A percentile compares a stretch with the other conserved stretches of the same genome.
Conservation (phyloP, 179 eudicot species). For the Corrigiola litoralis region DNA sequence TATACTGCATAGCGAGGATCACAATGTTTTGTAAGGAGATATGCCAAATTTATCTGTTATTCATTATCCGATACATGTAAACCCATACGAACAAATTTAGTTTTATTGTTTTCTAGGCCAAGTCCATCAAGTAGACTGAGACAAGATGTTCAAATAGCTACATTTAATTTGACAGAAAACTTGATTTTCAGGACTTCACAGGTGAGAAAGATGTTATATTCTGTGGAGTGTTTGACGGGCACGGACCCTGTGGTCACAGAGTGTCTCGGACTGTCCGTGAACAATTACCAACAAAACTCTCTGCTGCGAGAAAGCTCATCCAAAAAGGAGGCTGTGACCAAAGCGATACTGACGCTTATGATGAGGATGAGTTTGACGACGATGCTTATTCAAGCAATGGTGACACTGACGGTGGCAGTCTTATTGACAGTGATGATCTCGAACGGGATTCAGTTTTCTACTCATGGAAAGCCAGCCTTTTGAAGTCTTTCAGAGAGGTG, state of each 20-base stretch:
- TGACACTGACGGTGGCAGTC: not conserved
- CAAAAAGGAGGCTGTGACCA: constrained; percentile 17
- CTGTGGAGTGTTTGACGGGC: constrained; percentile 85
- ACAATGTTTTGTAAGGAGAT: too few relatives aligned
- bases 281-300: constrained; percentile 51
- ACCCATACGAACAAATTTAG: too few relatives aligned
- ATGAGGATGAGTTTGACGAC: constrained; percentile 6
- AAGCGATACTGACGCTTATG: constrained; percentile 20
- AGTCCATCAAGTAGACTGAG: too few relatives aligned
- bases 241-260: constrained; percentile 79
- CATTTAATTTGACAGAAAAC: not conserved
- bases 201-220: constrained; percentile 60
- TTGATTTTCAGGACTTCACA: constrained; percentile 44
- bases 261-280: constrained; percentile 65
- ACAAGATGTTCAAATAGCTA: too few relatives aligned
- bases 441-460: constrained; percentile 29
- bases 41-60: too few relatives aligned
- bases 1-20: too few relatives aligned
- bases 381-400: not conserved
- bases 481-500: constrained; percentile 51
- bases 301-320: constrained; percentile 23
- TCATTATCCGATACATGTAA: too few relatives aligned
- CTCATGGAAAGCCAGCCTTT: constrained; percentile 44
- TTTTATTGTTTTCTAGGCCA: too few relatives aligned
- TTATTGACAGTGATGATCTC: constrained; percentile 5